phyloP scores from a whole-genome alignment of 192 early-diverging fungal genomes.

The Backusella sp. region DNA sequence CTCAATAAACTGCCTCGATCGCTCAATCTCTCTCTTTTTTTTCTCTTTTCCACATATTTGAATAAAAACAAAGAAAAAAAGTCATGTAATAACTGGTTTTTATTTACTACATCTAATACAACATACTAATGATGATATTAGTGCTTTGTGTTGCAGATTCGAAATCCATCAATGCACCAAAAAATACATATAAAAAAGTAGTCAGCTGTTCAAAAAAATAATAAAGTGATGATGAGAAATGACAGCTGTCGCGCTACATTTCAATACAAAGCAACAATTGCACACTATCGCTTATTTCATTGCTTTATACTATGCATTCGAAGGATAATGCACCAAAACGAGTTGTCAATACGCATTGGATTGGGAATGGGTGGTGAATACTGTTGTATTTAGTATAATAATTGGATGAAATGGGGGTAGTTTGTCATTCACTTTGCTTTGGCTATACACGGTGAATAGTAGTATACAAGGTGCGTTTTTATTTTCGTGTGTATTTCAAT shows the following conservation, averaged over 20 bases:
- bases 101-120: not conserved
- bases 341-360: too few relatives aligned
- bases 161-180: not conserved
- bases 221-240: not conserved
- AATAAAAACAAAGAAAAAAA: conserved; percentile 3
- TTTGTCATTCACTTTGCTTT: too few relatives aligned
- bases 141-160: not conserved
- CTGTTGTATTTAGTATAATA: too few relatives aligned
- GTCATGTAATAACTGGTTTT: not conserved
- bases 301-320: too few relatives aligned
- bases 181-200: not conserved
- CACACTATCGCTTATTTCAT: too few relatives aligned
- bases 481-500: too few relatives aligned
- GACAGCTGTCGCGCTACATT: conserved; percentile 1
- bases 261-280: not conserved
- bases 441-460: too few relatives aligned
- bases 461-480: too few relatives aligned
- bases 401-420: too few relatives aligned
- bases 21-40: too few relatives aligned
- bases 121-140: not conserved
- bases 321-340: too few relatives aligned
- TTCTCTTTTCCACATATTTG: not conserved
- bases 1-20: not conserved
- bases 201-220: not conserved
- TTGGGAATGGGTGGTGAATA: too few relatives aligned